Conservation (phyloP, 163 green algal genomes). For the Volvox carteri region DNA sequence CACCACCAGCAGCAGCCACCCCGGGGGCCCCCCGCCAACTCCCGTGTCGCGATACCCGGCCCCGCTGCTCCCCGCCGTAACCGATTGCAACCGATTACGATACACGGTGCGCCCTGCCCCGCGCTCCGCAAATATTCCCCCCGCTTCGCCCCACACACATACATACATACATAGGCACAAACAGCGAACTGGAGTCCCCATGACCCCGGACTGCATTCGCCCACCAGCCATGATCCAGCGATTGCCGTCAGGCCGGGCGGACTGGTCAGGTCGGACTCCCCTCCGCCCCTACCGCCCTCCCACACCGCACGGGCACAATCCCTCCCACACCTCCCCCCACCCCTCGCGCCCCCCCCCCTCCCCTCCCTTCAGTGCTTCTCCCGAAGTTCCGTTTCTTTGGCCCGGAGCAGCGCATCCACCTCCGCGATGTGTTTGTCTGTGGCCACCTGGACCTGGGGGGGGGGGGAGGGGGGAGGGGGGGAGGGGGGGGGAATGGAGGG, state of each 20-base stretch:
- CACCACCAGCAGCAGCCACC: too few species aligned
- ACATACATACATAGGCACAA: too few species aligned
- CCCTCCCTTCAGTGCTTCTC: constrained; percentile 32
- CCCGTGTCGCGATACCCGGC: too few species aligned
- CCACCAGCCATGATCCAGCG: neutral
- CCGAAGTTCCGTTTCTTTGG: constrained; percentile 66
- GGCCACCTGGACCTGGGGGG: constrained; percentile 70
- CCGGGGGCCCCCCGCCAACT: too few species aligned
- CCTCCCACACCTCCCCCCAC: neutral
- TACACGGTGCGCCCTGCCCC: too few species aligned
- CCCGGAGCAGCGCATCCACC: constrained; percentile 61
- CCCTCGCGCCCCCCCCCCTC: neutral
- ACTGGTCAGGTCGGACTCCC: neutral
- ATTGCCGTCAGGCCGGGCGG: neutral
- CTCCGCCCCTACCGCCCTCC: neutral
- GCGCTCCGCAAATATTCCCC: too few species aligned
- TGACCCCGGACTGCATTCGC: neutral
- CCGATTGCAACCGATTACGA: too few species aligned
- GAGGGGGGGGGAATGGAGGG: neutral
- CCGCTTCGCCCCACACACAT: too few species aligned
- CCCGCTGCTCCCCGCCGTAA: too few species aligned
- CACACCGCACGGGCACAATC: neutral
- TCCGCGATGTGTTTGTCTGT: constrained; percentile 70
- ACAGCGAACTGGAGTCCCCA: too few species aligned
- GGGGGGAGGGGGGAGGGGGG: neutral